A percentile compares a stretch with the other conserved stretches of the same genome.
Evolutionary conservation across 495 filamentous ascomycete species (phyloP).

Genomic region (Melanomma pulvis-pyrius): DNA sequence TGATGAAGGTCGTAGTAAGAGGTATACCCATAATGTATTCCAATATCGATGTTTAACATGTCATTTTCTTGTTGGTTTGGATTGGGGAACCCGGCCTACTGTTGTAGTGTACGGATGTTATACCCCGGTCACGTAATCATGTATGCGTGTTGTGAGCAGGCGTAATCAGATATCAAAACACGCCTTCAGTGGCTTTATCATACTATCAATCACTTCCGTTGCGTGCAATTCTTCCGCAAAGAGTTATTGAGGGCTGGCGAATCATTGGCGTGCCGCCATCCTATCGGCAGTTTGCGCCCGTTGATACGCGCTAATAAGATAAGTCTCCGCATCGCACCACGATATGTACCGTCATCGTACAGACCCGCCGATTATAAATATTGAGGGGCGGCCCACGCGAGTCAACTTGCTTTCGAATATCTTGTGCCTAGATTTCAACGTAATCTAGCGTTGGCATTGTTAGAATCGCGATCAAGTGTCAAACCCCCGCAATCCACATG

Average conservation of each 20-base stretch:
- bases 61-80: background rate
- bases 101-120: constrained; percentile 23
- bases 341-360: constrained; percentile 6
- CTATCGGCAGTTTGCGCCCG: background rate
- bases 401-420: background rate
- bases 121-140: constrained; percentile 5
- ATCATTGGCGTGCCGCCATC: too few species aligned
- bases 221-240: background rate
- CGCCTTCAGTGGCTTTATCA: constrained; percentile 2
- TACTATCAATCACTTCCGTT: background rate
- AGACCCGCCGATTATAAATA: background rate
- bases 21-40: constrained; percentile 38
- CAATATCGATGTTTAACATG: constrained; percentile 22
- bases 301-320: constrained; percentile 1
- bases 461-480: too few species aligned
- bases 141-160: constrained; percentile 11
- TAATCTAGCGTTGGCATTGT: too few species aligned
- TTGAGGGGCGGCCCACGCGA: background rate
- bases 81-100: background rate
- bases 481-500: too few species aligned
- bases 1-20: constrained; percentile 1
- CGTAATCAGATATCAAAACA: constrained; percentile 5
- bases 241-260: background rate
- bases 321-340: background rate
- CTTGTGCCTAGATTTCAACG: too few species aligned